phyloP scores from a whole-genome alignment of 2,329 filamentous ascomycete genomes.

The Sporothrix pallida region DNA sequence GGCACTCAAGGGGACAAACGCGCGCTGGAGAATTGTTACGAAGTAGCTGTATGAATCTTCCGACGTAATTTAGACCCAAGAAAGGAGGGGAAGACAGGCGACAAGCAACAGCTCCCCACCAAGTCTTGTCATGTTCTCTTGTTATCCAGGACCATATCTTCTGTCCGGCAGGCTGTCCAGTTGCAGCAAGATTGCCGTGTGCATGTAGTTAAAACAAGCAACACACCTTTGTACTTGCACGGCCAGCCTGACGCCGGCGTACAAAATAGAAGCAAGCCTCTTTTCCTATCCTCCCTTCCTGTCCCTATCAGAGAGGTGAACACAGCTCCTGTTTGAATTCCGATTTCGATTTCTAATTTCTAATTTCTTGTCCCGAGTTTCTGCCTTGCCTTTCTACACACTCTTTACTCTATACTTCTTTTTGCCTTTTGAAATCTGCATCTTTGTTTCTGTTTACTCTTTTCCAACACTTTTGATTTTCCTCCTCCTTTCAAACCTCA shows the following conservation, averaged over 20 bases:
- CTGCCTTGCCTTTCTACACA: neutral
- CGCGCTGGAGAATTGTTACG: neutral
- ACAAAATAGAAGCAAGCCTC: constrained; percentile 2
- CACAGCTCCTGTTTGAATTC: neutral
- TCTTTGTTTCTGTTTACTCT: neutral
- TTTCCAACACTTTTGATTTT: neutral
- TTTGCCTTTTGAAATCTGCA: neutral
- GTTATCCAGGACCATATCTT: too few relatives aligned
- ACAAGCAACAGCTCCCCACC: neutral
- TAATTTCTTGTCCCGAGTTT: neutral
- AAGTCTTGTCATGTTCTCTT: too few relatives aligned
- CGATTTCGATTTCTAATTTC: neutral
- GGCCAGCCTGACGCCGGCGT: constrained; percentile 3
- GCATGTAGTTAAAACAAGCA: neutral
- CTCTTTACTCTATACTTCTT: neutral
- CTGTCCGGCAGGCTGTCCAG: neutral
- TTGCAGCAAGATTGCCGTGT: neutral
- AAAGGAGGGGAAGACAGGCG: neutral
- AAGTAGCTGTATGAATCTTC: neutral
- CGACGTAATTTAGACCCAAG: neutral
- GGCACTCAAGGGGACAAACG: neutral
- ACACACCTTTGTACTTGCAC: neutral
- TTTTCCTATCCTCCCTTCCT: too few relatives aligned
- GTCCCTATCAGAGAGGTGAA: neutral
- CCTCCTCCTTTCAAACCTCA: neutral